Base-by-base conservation (phyloP, 768 basidiomycete species). In the Agrocybe praecox region DNA sequence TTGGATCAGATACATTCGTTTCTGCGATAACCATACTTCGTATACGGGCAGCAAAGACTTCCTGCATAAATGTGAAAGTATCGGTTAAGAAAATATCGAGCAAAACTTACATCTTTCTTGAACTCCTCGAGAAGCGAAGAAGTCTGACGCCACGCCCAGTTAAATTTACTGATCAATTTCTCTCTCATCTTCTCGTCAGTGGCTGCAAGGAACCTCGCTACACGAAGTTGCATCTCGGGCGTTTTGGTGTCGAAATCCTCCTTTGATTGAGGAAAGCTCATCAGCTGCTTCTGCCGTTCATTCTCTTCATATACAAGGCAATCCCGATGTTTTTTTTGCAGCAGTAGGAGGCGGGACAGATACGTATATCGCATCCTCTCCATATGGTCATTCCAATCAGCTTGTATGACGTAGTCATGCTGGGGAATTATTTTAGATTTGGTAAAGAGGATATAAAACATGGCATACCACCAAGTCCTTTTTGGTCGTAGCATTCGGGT, bases 81-180 rank as follows among this genome's bases (percentile, higher is more conserved):
- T 58, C 43, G 65, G 67, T 14, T 23, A 55, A 46, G 49, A 56
- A 64, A 65, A 48, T 21, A 23, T 22, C 22, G 24, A 21, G 17
- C 50, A 50, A 18, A 4, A 68, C 80, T 59, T 60, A 85, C 82
- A 58, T 80, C 75, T 26, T 65, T 63, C 33, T 72, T 64, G 62
- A 76, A 84, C 4, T 68, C 67, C 0, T 74, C 66, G 34, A 70
- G 58, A 43, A 87, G 71, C 2, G 81, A 76, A 14, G 72, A 61
- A 18, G 80, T 79, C 52, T 80, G 78, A 40, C 77, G 72, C 70
- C 72, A 83, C 0, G 76, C 74, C 86, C 86, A 88, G 0, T 72
- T 69, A 64, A 73, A 86, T 51, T 83, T 74, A 24, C 58, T 62
- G 65, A 79, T 62, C 74, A 82, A 79, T 62, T 58, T 77, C 52